Base-by-base conservation (phyloP, 176 grass and related monocot species). In the Thalia dealbata region DNA sequence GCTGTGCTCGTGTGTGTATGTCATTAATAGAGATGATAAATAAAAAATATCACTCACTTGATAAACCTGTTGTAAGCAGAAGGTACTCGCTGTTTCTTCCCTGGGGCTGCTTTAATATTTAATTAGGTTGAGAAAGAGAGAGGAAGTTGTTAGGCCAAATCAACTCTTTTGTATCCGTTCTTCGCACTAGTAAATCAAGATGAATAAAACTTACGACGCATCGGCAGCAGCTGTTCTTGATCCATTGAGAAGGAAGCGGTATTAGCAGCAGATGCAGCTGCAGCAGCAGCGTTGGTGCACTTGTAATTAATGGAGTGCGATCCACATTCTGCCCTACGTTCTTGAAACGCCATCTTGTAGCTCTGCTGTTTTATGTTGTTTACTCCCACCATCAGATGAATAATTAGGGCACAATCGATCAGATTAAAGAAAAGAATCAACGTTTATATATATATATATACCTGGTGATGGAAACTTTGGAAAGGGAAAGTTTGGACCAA, bases 61-160 rank as follows among this genome's bases (percentile, higher is more conserved):
- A 97, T 97, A 77, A 97, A 97, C 77, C 78, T 81, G 80, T 97
- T 97, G 44, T 97, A 97, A 0, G 93, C 93, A 3, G 93, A 97
- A 66, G 93, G 89, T 81, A 90, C 93, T 14, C 93, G 87, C 73
- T 92, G 93, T 66, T 87, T 89, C 82, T 97, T 97, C 83, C 84
- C 87, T 3, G 90, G 87, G 11, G 85, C 93, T 97, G 81, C 6
- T 19, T 72, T 77, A 54, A 67, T 8, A 18, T 38, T 38, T 38
- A 38, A 38, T 38, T 38, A 38, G 32, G 4, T 38, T 38, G 32
- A 29, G 27, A 54, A 32, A 30, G 52, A 41, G 9, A 19, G n/a
- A 42, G n/a, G 15, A 66, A 41, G 41, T 66, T 38, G 11, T 48
- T 9, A 48, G 10, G 45, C 32, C 4, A 13, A 9, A 48, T 48